Base-by-base conservation (phyloP, 2,329 filamentous ascomycete species). In the Mycogone perniciosa region DNA sequence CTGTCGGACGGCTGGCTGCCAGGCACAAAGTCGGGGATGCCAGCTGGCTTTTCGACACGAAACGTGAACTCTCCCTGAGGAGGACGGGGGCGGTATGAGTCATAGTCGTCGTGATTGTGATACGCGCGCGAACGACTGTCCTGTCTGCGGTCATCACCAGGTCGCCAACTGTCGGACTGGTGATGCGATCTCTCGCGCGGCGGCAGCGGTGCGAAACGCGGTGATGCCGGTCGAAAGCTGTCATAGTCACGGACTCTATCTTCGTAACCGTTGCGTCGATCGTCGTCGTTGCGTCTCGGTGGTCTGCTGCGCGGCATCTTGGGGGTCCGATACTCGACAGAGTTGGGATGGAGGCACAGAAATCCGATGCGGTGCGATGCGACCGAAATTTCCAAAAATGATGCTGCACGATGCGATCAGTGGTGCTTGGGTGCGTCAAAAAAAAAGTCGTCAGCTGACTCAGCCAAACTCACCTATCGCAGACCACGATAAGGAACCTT, bases 11-110 rank as follows among this genome's bases (percentile, higher is more conserved):
- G 59, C 10, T 54, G 52, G 35, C 58, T 56, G 7, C 33, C 35
- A 4, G 55, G 52, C 13, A 60, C 56, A 1, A 63, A 58, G 7
- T 74, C 67, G 13, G 68, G 63, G 11, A 81, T 66, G 4, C 77
- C 77, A 0, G 71, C 57, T 4, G 79, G 78, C 46, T 76, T 76
- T 8, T 79, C 72, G 39, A 75, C 65, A 6, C 76, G 75, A 52
- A 82, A 83, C 1, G 75, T 77, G 59, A 83, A 83, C 46, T 81
- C 77, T 35, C 77, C 63, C 44, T 69, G 71, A 1, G 71, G 71
- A 10, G 64, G 59, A 31, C 59, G 57, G 9, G 64, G 61, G 4
- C 62, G 60, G 31, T 68, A 66, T 6, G 62, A 66, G 46, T 66
- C 62, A 4, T 50, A 49, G 1, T 46, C 41, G 31, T 56, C 56